Evolutionary conservation across 768 basidiomycete genomes (phyloP), one percentile per base, ranked within the genome.

Genomic region (Leccinellum albellum): DNA sequence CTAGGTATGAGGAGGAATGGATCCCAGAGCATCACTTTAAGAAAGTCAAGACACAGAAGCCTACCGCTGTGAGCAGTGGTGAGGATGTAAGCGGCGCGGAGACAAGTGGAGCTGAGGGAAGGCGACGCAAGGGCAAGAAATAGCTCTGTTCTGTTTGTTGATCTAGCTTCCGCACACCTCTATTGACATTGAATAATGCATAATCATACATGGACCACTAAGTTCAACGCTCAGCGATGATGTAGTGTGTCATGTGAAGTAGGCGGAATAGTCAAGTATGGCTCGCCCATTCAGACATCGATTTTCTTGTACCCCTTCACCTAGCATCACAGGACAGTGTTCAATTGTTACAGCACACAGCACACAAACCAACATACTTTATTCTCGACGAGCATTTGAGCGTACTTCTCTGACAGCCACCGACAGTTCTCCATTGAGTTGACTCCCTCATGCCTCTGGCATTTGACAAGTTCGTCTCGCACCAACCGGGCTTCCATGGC

Each of bases 401-500:
- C 70, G 67, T 97, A 97, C 70, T 86, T 87, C 58, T 94, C 87
- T 47, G 90, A 82, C 47, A 95, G 73, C 78, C 92, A 88, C 69
- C 83, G 86, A 76, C 95, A 98, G 65, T 85, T 89, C 73, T 94
- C 89, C 59, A 91, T 85, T 66, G 91, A 86, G 74, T 98, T 97
- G 37, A 94, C 90, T 31, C 95, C 94, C 76, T 98, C 95, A 7
- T 82, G 80, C 64, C 83, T 81, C 67, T 94, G 91, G 76, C 95
- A 98, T 74, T 91, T 94, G 56, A 84, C 80, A 54, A 98, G 83
- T 72, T 95, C 91, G 56, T 91, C 88, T 59, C 86, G 85, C 48
- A 97, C 92, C 57, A 98, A 78, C 49, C 90, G 85, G 31, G 86
- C 84, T 73, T 97, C 94, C 94, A 98, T 96, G 21, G 91, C 87